These are phyloP conservation scores for Colletotrichum lindemuthianum DNA, from an alignment of 2,329 filamentous ascomycete species.

Conservation along the genomic window DNA sequence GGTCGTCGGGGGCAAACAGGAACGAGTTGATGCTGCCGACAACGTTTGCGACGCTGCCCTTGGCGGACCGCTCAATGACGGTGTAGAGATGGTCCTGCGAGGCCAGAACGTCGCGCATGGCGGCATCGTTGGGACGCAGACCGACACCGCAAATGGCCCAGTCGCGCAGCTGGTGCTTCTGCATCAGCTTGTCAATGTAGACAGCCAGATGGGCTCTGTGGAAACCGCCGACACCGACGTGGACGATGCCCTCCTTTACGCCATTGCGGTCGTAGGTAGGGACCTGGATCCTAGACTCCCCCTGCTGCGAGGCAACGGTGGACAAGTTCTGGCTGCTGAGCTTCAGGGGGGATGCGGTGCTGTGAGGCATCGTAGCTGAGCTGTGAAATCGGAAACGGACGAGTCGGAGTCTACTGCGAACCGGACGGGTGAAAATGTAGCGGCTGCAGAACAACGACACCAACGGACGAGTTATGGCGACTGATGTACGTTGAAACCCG, in stretches of 20 bases:
- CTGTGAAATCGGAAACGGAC: too few species aligned
- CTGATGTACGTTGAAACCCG: too few species aligned
- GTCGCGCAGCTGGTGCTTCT: slow-evolving; percentile 54
- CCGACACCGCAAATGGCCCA: slow-evolving; percentile 64
- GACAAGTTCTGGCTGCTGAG: slow-evolving; percentile 31
- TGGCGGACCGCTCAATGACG: slow-evolving; percentile 63
- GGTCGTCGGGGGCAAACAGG: slow-evolving; percentile 62
- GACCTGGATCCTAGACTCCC: slow-evolving; percentile 38
- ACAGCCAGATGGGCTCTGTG: slow-evolving; percentile 64
- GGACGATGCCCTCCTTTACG: slow-evolving; percentile 64
- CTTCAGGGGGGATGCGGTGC: slow-evolving; percentile 30
- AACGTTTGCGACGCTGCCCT: slow-evolving; percentile 58
- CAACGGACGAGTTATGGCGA: not conserved
- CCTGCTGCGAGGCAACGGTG: slow-evolving; percentile 27
- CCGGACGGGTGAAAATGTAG: not conserved
- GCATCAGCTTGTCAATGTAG: slow-evolving; percentile 60
- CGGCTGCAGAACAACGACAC: not conserved
- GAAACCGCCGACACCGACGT: slow-evolving; percentile 65
- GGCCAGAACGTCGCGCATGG: slow-evolving; percentile 60
- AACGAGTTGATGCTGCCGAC: slow-evolving; percentile 63
- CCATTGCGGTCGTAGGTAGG: slow-evolving; percentile 56
- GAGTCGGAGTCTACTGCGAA: too few species aligned
- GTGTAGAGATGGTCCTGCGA: slow-evolving; percentile 64
- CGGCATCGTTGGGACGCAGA: slow-evolving; percentile 58
- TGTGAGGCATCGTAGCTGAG: slow-evolving; percentile 34